These are phyloP conservation scores for Massospora cicadina DNA, from an alignment of 371 early-diverging fungal species.

Conservation along the genomic window DNA sequence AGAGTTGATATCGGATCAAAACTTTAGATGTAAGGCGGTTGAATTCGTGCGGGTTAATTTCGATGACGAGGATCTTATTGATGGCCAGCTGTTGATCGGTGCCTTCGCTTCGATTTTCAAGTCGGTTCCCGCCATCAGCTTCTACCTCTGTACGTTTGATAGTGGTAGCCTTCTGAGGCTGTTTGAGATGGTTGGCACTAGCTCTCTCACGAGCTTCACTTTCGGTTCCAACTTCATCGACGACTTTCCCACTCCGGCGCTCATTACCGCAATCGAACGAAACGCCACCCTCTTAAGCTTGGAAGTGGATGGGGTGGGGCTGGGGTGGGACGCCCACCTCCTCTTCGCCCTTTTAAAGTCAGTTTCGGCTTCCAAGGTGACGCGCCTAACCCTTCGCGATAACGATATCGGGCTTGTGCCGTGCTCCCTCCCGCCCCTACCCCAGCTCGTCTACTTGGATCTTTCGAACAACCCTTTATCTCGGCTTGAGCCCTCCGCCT, in stretches of 20 bases:
- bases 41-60: neutral
- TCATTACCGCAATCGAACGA: neutral
- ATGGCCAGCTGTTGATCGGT: neutral
- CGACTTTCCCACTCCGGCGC: neutral
- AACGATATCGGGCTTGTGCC: neutral
- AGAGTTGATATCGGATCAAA: neutral
- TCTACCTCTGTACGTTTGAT: neutral
- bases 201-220: neutral
- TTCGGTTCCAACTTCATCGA: neutral
- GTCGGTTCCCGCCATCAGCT: neutral
- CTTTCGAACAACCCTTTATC: neutral
- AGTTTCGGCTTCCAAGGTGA: neutral
- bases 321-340: neutral
- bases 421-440: neutral
- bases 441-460: neutral
- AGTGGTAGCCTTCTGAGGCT: neutral
- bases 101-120: neutral
- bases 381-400: neutral
- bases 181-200: neutral
- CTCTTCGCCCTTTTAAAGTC: neutral
- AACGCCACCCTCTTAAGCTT: neutral
- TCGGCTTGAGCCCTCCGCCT: neutral
- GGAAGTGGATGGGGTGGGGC: neutral
- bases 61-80: neutral
- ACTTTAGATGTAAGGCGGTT: neutral